Evolutionary conservation across 805 yeast species (phyloP), one percentile per base, ranked within the genome.

Genomic region (Monosporozyma yasuniensis): DNA sequence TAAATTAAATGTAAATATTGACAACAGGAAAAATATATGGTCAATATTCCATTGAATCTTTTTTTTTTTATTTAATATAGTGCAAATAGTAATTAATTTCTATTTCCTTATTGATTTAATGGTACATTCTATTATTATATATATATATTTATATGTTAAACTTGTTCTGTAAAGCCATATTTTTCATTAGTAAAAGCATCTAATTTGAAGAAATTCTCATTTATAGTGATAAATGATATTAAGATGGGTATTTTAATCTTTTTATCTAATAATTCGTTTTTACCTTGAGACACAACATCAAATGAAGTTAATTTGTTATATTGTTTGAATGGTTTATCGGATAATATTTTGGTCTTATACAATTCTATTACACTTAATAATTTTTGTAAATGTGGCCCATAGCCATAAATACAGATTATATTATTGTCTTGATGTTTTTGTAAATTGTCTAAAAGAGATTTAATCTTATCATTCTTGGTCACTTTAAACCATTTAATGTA

Each of bases 371-470:
- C 51, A 42, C 61, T 58, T 10, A 63, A 50, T 48, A 57, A 48
- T 48, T 60, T 59, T 42, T 61, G 65, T 19, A 63, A 50, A 47
- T 63, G 65, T 22, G 58, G 53, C 7, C 67, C 67, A 47, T 59
- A 61, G 0, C 64, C 53, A 44, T 51, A 61, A 12, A 61, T 16
- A 44, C 61, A 58, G 4, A 52, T 16, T 1, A 47, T 18, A 21
- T 42, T 27, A 14, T 32, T 23, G 3, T n/a, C 8, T 4, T 23
- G 22, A 27, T 43, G 16, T 6, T 32, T 38, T n/a, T 47, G 44
- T 16, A 63, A 43, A 37, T 50, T 55, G 2, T 57, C 55, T 5
- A 60, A 53, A n/a, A 48, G 43, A 21, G 51, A 47, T 28, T 57
- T 55, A 16, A 61, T 61, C 22, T 50, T 59, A 23, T 56, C 56